Evolutionary conservation across 2,329 filamentous ascomycete species (phyloP).

Genomic region (Dactylonectria macrodidyma): DNA sequence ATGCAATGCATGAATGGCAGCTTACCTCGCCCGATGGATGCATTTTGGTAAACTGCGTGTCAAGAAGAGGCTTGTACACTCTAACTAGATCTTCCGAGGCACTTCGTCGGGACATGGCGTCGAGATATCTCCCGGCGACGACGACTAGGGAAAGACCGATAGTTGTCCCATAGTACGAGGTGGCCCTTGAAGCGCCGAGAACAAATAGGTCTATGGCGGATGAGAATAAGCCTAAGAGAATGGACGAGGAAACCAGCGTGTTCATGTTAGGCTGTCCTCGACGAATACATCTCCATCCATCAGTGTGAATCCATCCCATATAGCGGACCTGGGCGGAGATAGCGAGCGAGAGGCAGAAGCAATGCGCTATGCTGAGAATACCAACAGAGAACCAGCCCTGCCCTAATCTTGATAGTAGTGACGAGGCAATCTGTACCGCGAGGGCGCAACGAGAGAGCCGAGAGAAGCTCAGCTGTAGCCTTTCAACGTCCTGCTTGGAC

Average conservation of each 20-base stretch:
- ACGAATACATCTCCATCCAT: constrained; percentile 21
- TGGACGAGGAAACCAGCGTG: constrained; percentile 21
- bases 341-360: background rate
- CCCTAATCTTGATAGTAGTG: background rate
- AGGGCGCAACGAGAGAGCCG: constrained; percentile 7
- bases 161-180: constrained; percentile 11
- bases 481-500: constrained; percentile 11
- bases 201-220: constrained; percentile 11
- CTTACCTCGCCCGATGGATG: constrained; percentile 11
- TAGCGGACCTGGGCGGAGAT: constrained; percentile 6
- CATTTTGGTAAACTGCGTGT: constrained; percentile 9
- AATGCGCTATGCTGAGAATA: background rate
- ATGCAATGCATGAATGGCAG: too few relatives aligned
- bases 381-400: background rate
- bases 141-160: constrained; percentile 24
- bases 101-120: constrained; percentile 20
- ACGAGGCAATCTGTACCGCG: constrained; percentile 2
- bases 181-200: background rate
- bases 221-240: constrained; percentile 7
- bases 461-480: constrained; percentile 14
- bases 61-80: constrained; percentile 18
- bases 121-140: constrained; percentile 18
- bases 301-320: constrained; percentile 20
- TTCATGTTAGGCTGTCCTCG: constrained; percentile 21
- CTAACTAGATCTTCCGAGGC: constrained; percentile 7